Evolutionary conservation across 2,329 filamentous ascomycete genomes (phyloP).

Genomic region (Cladophialophora carrionii): DNA sequence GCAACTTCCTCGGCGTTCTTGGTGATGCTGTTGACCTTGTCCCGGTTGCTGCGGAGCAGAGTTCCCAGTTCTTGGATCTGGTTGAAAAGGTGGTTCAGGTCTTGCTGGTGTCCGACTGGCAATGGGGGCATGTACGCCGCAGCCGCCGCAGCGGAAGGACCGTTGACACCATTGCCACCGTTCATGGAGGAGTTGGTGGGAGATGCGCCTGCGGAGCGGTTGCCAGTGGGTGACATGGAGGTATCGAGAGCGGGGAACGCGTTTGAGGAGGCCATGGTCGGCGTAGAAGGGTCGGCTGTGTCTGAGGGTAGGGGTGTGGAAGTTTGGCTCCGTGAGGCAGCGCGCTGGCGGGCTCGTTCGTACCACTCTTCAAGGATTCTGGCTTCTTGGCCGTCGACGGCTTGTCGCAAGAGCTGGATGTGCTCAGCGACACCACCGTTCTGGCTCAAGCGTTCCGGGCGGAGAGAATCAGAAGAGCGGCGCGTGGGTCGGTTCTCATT

Average conservation of each 20-base stretch:
- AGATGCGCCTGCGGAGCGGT: constrained; percentile 22
- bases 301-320: constrained; percentile 1
- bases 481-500: neutral
- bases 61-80: constrained; percentile 56
- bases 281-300: neutral
- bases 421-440: neutral
- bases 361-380: neutral
- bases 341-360: neutral
- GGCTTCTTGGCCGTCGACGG: neutral
- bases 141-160: constrained; percentile 20
- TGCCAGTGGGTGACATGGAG: constrained; percentile 18
- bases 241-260: constrained; percentile 37
- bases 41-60: constrained; percentile 54
- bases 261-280: constrained; percentile 25
- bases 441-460: neutral
- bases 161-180: constrained; percentile 29
- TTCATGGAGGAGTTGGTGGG: constrained; percentile 31
- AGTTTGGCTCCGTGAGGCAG: neutral
- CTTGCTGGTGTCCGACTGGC: constrained; percentile 55
- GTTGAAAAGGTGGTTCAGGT: constrained; percentile 55
- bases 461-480: neutral
- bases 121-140: constrained; percentile 37
- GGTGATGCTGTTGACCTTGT: constrained; percentile 55
- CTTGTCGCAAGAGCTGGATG: neutral
- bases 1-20: constrained; percentile 55